phyloP scores from a whole-genome alignment of 345 rosid species.

The Psidium friedrichsthalianum region DNA sequence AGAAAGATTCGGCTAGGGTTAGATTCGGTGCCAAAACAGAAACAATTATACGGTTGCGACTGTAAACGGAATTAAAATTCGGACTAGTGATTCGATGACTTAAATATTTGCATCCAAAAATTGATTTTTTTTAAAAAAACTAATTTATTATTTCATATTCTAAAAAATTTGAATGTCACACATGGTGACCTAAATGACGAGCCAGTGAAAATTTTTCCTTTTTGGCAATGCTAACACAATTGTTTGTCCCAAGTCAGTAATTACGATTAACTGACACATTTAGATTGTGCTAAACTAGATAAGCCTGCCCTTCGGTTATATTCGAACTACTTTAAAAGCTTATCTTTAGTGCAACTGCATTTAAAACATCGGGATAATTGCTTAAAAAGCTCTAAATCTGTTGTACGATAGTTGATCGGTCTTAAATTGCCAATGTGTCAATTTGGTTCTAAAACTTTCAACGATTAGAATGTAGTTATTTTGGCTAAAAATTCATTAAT shows the following conservation, averaged over 20 bases:
- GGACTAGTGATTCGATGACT: too few species aligned
- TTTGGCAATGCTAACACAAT: not conserved
- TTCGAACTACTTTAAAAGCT: not conserved
- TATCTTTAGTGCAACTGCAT: not conserved
- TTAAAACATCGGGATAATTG: not conserved
- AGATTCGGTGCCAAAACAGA: too few species aligned
- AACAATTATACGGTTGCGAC: too few species aligned
- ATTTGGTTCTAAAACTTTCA: not conserved
- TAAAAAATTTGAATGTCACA: too few species aligned
- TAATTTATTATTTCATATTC: too few species aligned
- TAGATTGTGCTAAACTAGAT: not conserved
- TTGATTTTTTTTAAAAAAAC: too few species aligned
- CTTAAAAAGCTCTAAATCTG: not conserved
- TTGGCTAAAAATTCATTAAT: not conserved
- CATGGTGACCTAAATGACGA: not conserved
- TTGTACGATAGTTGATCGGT: fast-evolving
- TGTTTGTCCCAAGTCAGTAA: not conserved
- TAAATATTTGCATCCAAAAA: too few species aligned
- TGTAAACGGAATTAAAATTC: too few species aligned
- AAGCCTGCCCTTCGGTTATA: fast-evolving
- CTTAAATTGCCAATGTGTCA: not conserved
- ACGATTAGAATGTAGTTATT: not conserved
- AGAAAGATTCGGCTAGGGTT: too few species aligned
- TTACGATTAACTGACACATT: not conserved
- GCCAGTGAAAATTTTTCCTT: fast-evolving